These are phyloP conservation scores for Ashbya aceris DNA, from an alignment of 1,139 yeast species.

Conservation along the genomic window DNA sequence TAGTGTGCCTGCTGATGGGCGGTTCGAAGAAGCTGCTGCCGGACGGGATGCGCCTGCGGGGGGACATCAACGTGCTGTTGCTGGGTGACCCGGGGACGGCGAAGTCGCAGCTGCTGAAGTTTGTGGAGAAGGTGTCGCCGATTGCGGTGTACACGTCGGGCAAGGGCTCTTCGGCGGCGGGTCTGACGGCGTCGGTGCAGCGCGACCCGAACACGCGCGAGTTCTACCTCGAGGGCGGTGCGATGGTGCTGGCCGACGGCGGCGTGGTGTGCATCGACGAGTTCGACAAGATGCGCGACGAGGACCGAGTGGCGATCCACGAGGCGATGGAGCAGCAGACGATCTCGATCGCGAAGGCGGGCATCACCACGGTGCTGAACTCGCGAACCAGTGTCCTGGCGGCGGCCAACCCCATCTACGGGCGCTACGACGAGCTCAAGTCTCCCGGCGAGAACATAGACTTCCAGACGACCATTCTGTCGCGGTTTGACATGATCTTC, in stretches of 20 bases:
- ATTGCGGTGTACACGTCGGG: slow-evolving; percentile 97
- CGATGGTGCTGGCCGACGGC: slow-evolving; percentile 91
- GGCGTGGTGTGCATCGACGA: slow-evolving; percentile 99
- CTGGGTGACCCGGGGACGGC: slow-evolving; percentile 99
- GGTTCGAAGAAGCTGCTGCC: slow-evolving; percentile 90
- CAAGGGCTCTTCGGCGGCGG: slow-evolving; percentile 98
- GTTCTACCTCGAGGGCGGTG: slow-evolving; percentile 91
- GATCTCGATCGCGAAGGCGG: slow-evolving; percentile 98
- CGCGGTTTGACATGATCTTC: slow-evolving; percentile 97
- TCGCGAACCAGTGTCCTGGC: slow-evolving; percentile 95
- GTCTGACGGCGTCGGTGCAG: slow-evolving; percentile 93
- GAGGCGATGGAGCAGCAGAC: slow-evolving; percentile 99
- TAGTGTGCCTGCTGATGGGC: slow-evolving; percentile 85
- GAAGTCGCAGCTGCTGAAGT: slow-evolving; percentile 85
- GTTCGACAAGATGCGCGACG: slow-evolving; percentile 98
- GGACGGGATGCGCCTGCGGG: slow-evolving; percentile 94
- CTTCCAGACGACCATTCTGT: slow-evolving; percentile 91
- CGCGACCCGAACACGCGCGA: slow-evolving; percentile 91
- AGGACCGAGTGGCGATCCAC: slow-evolving; percentile 96
- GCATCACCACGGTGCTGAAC: slow-evolving; percentile 90
- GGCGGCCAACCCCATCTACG: slow-evolving; percentile 96
- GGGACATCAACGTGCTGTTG: slow-evolving; percentile 82
- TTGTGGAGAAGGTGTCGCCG: slow-evolving; percentile 95
- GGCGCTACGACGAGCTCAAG: slow-evolving; percentile 91
- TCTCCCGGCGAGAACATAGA: slow-evolving; percentile 97